Evolutionary conservation across 208 protist genomes (phyloP).

Genomic region (Acanthamoeba castellanii): DNA sequence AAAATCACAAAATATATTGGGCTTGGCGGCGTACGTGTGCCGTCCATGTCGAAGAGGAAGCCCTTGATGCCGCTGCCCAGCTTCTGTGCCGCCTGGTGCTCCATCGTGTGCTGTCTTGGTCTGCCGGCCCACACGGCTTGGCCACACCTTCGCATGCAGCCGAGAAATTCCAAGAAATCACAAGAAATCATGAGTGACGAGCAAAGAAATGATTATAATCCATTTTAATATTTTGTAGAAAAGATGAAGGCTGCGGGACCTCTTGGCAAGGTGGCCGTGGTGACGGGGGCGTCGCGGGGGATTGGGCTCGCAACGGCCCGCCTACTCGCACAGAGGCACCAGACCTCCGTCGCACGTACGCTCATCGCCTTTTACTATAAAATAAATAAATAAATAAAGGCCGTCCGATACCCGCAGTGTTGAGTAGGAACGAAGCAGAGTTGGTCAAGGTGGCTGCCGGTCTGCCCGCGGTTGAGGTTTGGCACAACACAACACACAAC

Average conservation of each 20-base stretch:
- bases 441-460: neutral
- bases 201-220: neutral
- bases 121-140: neutral
- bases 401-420: neutral
- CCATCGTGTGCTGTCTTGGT: neutral
- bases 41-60: conserved; percentile 66
- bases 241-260: neutral
- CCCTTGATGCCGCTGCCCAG: neutral
- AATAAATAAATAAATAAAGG: no score
- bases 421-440: neutral
- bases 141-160: no score
- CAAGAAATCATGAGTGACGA: neutral
- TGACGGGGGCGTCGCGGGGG: conserved; percentile 18
- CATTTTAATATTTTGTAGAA: neutral
- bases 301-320: conserved; percentile 47
- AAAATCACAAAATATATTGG: neutral
- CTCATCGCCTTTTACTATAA: no score
- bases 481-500: neutral
- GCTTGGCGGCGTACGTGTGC: no score
- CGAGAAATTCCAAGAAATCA: no score
- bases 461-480: neutral
- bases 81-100: neutral
- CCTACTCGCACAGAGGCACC: neutral
- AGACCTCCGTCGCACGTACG: neutral
- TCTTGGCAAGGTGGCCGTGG: neutral